phyloP scores from a whole-genome alignment of 2,329 filamentous ascomycete species.

The Hymenoscyphus fructigenus region DNA sequence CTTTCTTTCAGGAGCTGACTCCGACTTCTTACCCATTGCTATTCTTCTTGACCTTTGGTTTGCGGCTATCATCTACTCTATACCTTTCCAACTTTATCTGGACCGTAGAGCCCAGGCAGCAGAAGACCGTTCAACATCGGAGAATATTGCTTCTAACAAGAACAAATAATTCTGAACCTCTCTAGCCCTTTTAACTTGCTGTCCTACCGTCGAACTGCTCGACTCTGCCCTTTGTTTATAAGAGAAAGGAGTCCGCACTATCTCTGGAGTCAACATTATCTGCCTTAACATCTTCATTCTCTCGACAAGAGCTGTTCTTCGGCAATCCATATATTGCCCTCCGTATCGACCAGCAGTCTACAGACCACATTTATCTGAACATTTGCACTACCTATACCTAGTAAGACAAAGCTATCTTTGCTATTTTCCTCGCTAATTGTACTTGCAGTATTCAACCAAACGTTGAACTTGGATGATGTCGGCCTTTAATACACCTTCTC shows the following conservation, averaged over 20 bases:
- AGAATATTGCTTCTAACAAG: background rate
- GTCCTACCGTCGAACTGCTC: background rate
- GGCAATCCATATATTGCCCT: background rate
- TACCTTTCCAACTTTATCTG: slow-evolving; percentile 1
- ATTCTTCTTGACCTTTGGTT: slow-evolving; percentile 5
- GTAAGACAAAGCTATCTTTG: background rate
- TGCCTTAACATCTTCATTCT: background rate
- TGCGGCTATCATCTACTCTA: background rate
- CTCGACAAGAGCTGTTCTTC: background rate
- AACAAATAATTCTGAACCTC: too few species aligned
- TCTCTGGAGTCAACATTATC: background rate
- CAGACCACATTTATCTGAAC: background rate
- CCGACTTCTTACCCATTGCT: background rate
- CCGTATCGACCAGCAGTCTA: background rate
- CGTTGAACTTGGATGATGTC: background rate
- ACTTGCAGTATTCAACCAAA: background rate
- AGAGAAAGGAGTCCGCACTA: background rate
- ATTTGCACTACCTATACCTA: background rate
- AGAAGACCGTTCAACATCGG: slow-evolving; percentile 4
- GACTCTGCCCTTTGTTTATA: background rate
- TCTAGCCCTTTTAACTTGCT: background rate
- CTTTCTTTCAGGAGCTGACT: background rate
- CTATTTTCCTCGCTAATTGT: background rate
- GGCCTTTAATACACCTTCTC: background rate
- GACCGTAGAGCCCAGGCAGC: slow-evolving; percentile 1